phyloP scores from a whole-genome alignment of 2,329 filamentous ascomycete genomes.

The Phialemonium atrogriseum region DNA sequence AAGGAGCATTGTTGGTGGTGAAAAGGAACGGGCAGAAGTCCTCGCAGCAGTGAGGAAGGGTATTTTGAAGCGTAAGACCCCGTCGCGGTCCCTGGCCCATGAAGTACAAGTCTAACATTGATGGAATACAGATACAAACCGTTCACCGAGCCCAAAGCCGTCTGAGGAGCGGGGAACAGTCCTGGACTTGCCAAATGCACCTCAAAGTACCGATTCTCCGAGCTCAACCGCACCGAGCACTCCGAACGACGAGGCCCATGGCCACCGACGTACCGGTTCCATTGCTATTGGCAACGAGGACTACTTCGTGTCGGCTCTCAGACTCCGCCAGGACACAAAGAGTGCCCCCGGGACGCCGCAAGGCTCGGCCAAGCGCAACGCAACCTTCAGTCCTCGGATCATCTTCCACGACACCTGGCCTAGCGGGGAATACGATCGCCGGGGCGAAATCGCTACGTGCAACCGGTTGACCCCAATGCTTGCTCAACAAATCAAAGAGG shows the following conservation, averaged over 20 bases:
- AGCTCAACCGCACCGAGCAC: slow-evolving; percentile 83
- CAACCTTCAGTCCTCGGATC: slow-evolving; percentile 83
- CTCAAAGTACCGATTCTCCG: slow-evolving; percentile 66
- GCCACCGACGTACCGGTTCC: slow-evolving; percentile 59
- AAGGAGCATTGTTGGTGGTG: slow-evolving; percentile 86
- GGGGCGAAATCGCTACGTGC: slow-evolving; percentile 94
- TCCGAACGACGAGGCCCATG: slow-evolving; percentile 66
- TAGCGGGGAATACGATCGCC: slow-evolving; percentile 87
- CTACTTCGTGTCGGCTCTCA: slow-evolving; percentile 75
- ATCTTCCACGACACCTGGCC: slow-evolving; percentile 97
- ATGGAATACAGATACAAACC: slow-evolving; percentile 58
- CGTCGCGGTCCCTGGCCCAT: background rate
- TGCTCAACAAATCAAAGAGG: slow-evolving; percentile 98
- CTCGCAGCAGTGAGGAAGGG: slow-evolving; percentile 90
- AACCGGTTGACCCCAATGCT: slow-evolving; percentile 95
- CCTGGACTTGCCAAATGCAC: slow-evolving; percentile 52
- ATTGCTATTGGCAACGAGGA: slow-evolving; percentile 75
- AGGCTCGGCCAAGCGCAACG: slow-evolving; percentile 51
- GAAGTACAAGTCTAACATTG: slow-evolving; percentile 23
- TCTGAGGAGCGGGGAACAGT: slow-evolving; percentile 43
- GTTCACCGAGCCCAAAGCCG: slow-evolving; percentile 59
- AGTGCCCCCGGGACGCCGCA: slow-evolving; percentile 75
- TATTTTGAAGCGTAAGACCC: slow-evolving; percentile 75
- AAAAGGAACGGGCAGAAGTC: slow-evolving; percentile 83
- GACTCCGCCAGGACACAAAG: slow-evolving; percentile 67